phyloP scores from a whole-genome alignment of 176 grass and related monocot genomes.

The Oryza officinalis region DNA sequence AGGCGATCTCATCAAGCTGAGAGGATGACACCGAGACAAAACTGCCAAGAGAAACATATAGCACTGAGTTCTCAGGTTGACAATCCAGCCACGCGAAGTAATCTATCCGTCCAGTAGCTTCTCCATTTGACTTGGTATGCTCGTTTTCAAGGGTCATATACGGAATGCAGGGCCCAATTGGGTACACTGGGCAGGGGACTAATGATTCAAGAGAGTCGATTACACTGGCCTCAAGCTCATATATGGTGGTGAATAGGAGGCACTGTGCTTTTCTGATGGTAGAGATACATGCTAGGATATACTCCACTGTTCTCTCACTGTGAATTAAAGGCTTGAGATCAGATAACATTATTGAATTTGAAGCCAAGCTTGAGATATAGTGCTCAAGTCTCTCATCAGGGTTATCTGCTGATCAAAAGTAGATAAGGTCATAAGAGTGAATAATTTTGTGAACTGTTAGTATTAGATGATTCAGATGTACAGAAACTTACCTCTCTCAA shows the following conservation, averaged over 20 bases:
- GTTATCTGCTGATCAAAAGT: constrained; percentile 28
- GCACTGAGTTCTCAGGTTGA: constrained; percentile 47
- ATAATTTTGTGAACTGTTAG: constrained; percentile 10
- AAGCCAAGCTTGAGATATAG: constrained; percentile 23
- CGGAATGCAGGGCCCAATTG: constrained; percentile 52
- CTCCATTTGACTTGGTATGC: not conserved
- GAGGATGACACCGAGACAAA: constrained; percentile 50
- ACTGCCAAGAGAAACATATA: constrained; percentile 65
- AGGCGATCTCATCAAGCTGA: constrained; percentile 50
- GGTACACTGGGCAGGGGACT: constrained; percentile 39
- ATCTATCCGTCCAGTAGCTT: constrained; percentile 19
- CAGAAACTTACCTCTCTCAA: not conserved
- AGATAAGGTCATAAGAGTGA: not conserved
- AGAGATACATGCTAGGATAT: constrained; percentile 23
- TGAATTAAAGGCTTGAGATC: constrained; percentile 45
- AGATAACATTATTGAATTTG: constrained; percentile 38
- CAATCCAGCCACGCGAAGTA: constrained; percentile 51
- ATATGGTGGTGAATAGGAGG: constrained; percentile 59
- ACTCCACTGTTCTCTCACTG: constrained; percentile 20
- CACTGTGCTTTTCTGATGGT: constrained; percentile 34
- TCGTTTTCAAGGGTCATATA: constrained; percentile 24
- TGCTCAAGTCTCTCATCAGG: constrained; percentile 41
- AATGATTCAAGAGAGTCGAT: constrained; percentile 30
- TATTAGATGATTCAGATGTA: not conserved
- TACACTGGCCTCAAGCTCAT: constrained; percentile 49